These are phyloP conservation scores for Herpotrichia juniperi DNA, from an alignment of 2,329 filamentous ascomycete species.

Conservation along the genomic window DNA sequence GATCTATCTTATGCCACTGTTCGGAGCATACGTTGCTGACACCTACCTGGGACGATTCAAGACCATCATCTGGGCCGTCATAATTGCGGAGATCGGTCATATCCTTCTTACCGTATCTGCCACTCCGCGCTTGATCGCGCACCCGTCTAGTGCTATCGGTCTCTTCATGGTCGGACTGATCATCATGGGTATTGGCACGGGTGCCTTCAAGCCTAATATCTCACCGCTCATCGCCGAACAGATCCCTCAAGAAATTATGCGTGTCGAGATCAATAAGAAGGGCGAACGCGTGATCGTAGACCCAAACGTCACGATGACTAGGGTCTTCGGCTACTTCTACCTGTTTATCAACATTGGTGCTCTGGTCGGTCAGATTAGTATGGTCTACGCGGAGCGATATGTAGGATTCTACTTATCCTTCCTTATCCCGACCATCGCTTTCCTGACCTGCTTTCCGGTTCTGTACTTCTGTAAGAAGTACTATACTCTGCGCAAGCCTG, in stretches of 20 bases:
- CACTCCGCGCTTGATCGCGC: constrained; percentile 56
- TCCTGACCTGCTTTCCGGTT: constrained; percentile 65
- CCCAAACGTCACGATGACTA: constrained; percentile 68
- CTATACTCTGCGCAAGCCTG: constrained; percentile 67
- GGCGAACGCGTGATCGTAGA: constrained; percentile 70
- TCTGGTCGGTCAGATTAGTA: constrained; percentile 42
- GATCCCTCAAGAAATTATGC: constrained; percentile 62
- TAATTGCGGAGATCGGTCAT: constrained; percentile 64
- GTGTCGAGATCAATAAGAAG: constrained; percentile 50
- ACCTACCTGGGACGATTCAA: constrained; percentile 67
- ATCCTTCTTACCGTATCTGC: constrained; percentile 62
- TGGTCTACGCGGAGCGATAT: constrained; percentile 48
- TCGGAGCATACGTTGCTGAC: constrained; percentile 65
- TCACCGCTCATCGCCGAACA: constrained; percentile 66
- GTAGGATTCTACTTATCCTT: constrained; percentile 78
- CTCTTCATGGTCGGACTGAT: constrained; percentile 64
- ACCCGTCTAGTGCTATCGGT: constrained; percentile 56
- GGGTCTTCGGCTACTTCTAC: constrained; percentile 66
- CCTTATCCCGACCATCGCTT: constrained; percentile 70
- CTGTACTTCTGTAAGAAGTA: constrained; percentile 64
- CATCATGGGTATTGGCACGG: constrained; percentile 70
- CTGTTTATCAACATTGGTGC: constrained; percentile 48
- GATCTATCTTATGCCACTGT: constrained; percentile 64
- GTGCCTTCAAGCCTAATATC: constrained; percentile 73
- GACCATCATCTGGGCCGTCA: constrained; percentile 62